Base-by-base conservation (phyloP, 176 grass and related monocot species). In the Oryza punctata region DNA sequence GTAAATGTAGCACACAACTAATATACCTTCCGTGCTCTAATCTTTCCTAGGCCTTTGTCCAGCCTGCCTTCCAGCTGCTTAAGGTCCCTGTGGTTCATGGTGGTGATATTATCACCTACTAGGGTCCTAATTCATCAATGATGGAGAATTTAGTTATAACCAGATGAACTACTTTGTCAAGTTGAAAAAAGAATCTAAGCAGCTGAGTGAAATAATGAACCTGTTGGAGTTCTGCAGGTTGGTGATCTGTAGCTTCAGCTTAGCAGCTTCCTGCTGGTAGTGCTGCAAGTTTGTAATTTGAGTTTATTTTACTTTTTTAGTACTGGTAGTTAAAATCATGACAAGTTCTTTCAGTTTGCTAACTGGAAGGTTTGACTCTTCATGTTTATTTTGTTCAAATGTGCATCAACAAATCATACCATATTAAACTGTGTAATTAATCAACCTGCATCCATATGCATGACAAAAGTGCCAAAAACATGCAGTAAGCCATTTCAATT, bases 21-120 rank as follows among this genome's bases (percentile, higher is more conserved):
- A 24, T 18, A 26, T 91, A 98, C 96, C 91, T 90, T 98, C 82
- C 82, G 95, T 67, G 85, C 80, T 74, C 96, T 94, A 77, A 98
- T 98, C 87, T 95, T 98, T 77, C 69, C 79, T 25, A 98, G 74
- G 14, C 82, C 91, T 87, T 88, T 84, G 45, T 95, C 96, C 70
- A 98, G 72, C 59, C 87, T 98, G 40, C 3, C 88, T 77, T 98
- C 96, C 6, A 93, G 76, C 43, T 81, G 76, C 73, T 91, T 98
- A 21, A 88, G 86, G 14, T 98, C 96, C 43, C 84, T 86, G 27
- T 46, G 52, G 72, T 28, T 88, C 76, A 88, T 86, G 69, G 87
- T 79, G 61, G 87, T 71, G 13, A 90, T 85, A 79, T 77, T 69
- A 60, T 94, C 88, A 10, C 93, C 96, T 79, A 82, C 66, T 77